A percentile compares a stretch with the other conserved stretches of the same genome.
These are phyloP conservation scores for Arachnomyces sp. DNA, from an alignment of 2,329 filamentous ascomycete genomes.

Conservation along the genomic window DNA sequence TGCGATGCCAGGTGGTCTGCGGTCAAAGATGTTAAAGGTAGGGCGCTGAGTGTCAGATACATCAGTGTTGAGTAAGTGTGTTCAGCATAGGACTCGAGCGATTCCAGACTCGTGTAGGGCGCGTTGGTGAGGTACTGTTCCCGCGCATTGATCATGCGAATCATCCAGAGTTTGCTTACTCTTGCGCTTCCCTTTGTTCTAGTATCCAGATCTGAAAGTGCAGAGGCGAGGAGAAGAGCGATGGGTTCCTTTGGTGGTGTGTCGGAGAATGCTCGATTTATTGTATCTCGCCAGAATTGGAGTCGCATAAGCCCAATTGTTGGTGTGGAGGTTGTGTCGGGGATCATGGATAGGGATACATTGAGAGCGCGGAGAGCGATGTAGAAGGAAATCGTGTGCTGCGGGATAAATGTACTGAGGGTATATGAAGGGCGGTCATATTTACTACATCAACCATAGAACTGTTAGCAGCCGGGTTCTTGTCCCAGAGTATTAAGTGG, in stretches of 20 bases:
- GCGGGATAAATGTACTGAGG: constrained; percentile 76
- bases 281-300: constrained; percentile 87
- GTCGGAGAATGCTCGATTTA: constrained; percentile 69
- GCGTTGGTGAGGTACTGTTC: constrained; percentile 78
- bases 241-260: constrained; percentile 84
- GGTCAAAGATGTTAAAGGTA: constrained; percentile 73
- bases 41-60: constrained; percentile 73
- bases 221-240: constrained; percentile 70
- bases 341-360: constrained; percentile 80
- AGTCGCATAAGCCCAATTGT: constrained; percentile 81
- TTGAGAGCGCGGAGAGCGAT: constrained; percentile 88
- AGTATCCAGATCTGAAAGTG: constrained; percentile 51
- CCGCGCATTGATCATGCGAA: constrained; percentile 69
- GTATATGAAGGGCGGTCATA: constrained; percentile 86
- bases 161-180: constrained; percentile 64
- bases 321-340: constrained; percentile 82
- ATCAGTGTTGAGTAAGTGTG: constrained; percentile 89
- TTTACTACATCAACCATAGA: constrained; percentile 49
- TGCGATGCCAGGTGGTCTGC: constrained; percentile 91
- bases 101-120: constrained; percentile 65
- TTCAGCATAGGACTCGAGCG: constrained; percentile 82
- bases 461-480: background rate
- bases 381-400: constrained; percentile 69
- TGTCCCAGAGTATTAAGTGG: background rate
- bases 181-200: constrained; percentile 41